Base-by-base conservation (phyloP, 805 yeast species). In the Lipomyces japonicus region DNA sequence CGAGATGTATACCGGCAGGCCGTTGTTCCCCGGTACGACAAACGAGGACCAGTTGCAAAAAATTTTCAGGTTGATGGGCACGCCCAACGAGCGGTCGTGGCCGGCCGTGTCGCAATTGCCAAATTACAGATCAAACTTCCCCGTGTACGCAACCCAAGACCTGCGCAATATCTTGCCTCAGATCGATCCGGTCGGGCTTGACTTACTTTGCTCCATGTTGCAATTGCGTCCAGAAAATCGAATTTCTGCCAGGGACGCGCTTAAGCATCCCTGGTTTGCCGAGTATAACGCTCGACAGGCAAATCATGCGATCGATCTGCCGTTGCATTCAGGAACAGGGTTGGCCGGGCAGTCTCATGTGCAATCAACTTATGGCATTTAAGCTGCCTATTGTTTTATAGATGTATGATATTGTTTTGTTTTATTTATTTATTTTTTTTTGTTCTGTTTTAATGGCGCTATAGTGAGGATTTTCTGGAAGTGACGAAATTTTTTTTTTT, bases 1-100 rank as follows among this genome's bases (percentile, higher is more conserved):
- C 2, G 98, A 93, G 65, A 91, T 93, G 97, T 84, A 93, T 64
- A 86, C 96, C n/a, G 96, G 98, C 28, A 84, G 91, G 63, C 97
- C 98, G 1, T 73, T 93, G 44, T 93, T 93, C 69, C 96, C 97
- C 19, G 98, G 98, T 28, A 82, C 91, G 10, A 87, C 95, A 36
- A 95, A 91, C 68, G 97, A 93, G 48, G 98, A 93, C 70, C 97
- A 93, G 69, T 76, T 93, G 61, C 78, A 84, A 68, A 86, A 87
- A 65, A 93, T 93, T 45, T 93, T 93, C 73, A 80, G 95, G 65
- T 74, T 90, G 23, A 81, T 93, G 85, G 98, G 98, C 21, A 93
- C 98, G 1, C 98, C 98, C 36, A 87, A 84, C 63, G 98, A 93
- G 68, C 75, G 84, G 54, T 83, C 95, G 24, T 93, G 98, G 98